Conservation (phyloP, 495 filamentous ascomycete genomes). For the Penicillium bialowiezense region DNA sequence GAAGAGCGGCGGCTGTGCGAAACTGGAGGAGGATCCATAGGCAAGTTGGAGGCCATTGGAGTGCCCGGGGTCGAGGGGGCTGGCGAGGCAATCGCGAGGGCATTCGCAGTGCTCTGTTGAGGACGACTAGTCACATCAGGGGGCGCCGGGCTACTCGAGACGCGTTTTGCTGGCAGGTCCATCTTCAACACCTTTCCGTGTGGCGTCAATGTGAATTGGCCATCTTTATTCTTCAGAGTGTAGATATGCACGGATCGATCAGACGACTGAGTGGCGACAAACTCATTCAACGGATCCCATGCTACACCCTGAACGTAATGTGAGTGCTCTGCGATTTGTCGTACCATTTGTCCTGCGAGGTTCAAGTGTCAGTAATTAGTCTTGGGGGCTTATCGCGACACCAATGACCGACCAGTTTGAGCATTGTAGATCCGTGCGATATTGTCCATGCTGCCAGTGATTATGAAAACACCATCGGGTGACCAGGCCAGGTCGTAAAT, state of each 20-base stretch:
- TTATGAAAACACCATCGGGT: slow-evolving; percentile 92
- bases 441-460: slow-evolving; percentile 99
- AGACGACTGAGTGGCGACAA: slow-evolving; percentile 95
- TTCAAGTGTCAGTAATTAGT: slow-evolving; percentile 12
- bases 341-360: slow-evolving; percentile 73
- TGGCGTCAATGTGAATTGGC: slow-evolving; percentile 83
- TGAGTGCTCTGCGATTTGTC: slow-evolving; percentile 97
- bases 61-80: slow-evolving; percentile 93
- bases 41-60: slow-evolving; percentile 80
- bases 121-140: slow-evolving; percentile 64
- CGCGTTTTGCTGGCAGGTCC: slow-evolving; percentile 84
- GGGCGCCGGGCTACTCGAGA: slow-evolving; percentile 91
- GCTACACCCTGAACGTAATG: slow-evolving; percentile 99
- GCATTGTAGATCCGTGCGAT: slow-evolving; percentile 96
- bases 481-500: slow-evolving; percentile 99
- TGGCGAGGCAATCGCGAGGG: slow-evolving; percentile 71
- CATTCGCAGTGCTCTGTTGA: slow-evolving; percentile 56
- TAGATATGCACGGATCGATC: slow-evolving; percentile 98
- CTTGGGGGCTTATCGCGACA: not conserved
- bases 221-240: slow-evolving; percentile 91
- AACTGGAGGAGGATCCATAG: slow-evolving; percentile 95
- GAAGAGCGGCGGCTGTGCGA: slow-evolving; percentile 92
- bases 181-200: slow-evolving; percentile 77
- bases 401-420: slow-evolving; percentile 66
- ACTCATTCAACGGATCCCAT: slow-evolving; percentile 98